Evolutionary conservation across 2,329 filamentous ascomycete genomes (phyloP).

Genomic region (Claviceps arundinis): DNA sequence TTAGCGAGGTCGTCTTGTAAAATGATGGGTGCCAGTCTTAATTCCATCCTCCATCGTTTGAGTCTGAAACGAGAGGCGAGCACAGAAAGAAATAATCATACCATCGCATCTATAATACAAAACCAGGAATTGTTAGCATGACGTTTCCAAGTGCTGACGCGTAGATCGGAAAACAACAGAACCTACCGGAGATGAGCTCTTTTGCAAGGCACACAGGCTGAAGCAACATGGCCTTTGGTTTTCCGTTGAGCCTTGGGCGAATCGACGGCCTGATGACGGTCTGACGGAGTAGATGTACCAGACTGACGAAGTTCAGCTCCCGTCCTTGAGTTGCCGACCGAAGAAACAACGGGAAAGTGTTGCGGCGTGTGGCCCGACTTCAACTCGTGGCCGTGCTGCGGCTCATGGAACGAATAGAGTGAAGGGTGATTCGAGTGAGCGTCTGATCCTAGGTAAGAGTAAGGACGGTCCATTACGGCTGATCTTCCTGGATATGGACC

Average conservation of each 20-base stretch:
- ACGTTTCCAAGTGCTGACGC: background rate
- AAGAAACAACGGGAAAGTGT: slow-evolving; percentile 10
- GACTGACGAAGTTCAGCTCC: slow-evolving; percentile 12
- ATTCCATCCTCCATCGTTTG: background rate
- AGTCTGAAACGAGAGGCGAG: background rate
- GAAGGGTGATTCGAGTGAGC: slow-evolving; percentile 14
- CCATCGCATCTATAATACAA: background rate
- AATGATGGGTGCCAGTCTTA: background rate
- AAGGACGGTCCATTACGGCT: slow-evolving; percentile 9
- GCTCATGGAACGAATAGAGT: slow-evolving; percentile 13
- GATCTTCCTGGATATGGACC: slow-evolving; percentile 15
- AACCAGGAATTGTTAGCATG: background rate
- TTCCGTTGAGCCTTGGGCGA: slow-evolving; percentile 52
- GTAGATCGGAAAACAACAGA: background rate
- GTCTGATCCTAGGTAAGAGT: slow-evolving; percentile 12
- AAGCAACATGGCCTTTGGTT: slow-evolving; percentile 71
- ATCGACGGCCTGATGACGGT: slow-evolving; percentile 29
- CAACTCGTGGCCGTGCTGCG: slow-evolving; percentile 2
- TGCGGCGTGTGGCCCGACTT: slow-evolving; percentile 5
- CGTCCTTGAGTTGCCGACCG: slow-evolving; percentile 7
- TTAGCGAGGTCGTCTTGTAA: slow-evolving; percentile 17
- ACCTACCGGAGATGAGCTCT: slow-evolving; percentile 61
- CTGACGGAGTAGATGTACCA: slow-evolving; percentile 24
- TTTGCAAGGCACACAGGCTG: slow-evolving; percentile 76
- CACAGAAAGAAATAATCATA: background rate